phyloP scores from a whole-genome alignment of 2,329 filamentous ascomycete genomes.

The Fusarium nisikadoi region DNA sequence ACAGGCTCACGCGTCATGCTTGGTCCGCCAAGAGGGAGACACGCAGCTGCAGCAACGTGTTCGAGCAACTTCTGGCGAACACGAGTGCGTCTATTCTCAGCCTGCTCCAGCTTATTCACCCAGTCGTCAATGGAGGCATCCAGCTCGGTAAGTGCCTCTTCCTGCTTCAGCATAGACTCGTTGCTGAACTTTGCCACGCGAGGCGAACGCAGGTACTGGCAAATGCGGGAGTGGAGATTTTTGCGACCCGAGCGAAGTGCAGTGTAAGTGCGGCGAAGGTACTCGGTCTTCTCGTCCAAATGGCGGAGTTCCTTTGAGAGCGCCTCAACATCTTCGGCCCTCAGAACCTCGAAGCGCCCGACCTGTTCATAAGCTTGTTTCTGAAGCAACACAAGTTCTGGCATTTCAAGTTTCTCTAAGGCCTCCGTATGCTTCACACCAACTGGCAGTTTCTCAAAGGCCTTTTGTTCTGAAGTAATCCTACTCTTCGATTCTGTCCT shows the following conservation, averaged over 20 bases:
- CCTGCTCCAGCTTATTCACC: slow-evolving; percentile 81
- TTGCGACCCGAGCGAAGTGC: slow-evolving; percentile 80
- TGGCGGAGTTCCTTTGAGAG: slow-evolving; percentile 79
- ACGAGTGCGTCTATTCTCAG: slow-evolving; percentile 79
- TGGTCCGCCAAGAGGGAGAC: slow-evolving; percentile 53
- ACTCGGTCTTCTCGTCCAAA: slow-evolving; percentile 82
- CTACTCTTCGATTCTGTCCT: slow-evolving; percentile 56
- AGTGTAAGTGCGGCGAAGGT: slow-evolving; percentile 79
- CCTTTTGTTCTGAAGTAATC: slow-evolving; percentile 63
- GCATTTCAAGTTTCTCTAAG: slow-evolving; percentile 55
- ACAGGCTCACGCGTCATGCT: slow-evolving; percentile 53
- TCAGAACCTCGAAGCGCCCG: slow-evolving; percentile 72
- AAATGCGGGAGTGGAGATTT: slow-evolving; percentile 80
- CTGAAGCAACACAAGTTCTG: slow-evolving; percentile 63
- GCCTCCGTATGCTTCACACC: slow-evolving; percentile 68
- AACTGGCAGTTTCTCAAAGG: slow-evolving; percentile 70
- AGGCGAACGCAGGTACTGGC: slow-evolving; percentile 78
- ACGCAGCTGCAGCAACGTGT: slow-evolving; percentile 78
- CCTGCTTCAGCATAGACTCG: slow-evolving; percentile 81
- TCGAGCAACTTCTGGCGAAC: slow-evolving; percentile 84
- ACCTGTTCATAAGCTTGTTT: slow-evolving; percentile 72
- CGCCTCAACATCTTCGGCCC: slow-evolving; percentile 69
- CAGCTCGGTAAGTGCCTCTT: slow-evolving; percentile 80
- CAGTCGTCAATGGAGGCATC: slow-evolving; percentile 84
- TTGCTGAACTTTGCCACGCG: slow-evolving; percentile 77